phyloP scores from a whole-genome alignment of 1,139 yeast genomes.

The Pneumocystis canis region DNA sequence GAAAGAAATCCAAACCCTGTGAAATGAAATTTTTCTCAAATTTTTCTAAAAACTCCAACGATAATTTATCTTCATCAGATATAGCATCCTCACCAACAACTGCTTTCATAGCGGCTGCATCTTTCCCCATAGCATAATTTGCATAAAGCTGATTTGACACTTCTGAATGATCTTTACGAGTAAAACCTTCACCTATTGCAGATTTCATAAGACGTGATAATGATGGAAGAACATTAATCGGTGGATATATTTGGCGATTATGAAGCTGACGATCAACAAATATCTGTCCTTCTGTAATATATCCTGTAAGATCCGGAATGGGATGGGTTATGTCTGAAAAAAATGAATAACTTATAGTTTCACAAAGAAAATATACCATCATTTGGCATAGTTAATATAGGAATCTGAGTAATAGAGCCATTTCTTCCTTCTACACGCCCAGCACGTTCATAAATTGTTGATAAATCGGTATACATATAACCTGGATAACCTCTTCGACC shows the following conservation, averaged over 20 bases:
- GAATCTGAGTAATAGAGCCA: slow-evolving; percentile 97
- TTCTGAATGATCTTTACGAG: slow-evolving; percentile 98
- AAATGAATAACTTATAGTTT: not conserved
- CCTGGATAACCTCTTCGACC: slow-evolving; percentile 99
- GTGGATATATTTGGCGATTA: slow-evolving; percentile 96
- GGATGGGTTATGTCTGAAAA: slow-evolving; percentile 83
- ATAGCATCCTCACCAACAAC: slow-evolving; percentile 99
- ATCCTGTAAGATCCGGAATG: slow-evolving; percentile 98
- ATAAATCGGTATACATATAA: slow-evolving; percentile 98
- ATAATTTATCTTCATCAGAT: slow-evolving; percentile 90
- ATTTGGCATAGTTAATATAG: slow-evolving; percentile 98
- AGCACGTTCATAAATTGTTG: slow-evolving; percentile 97
- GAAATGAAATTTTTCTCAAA: slow-evolving; percentile 88
- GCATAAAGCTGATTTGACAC: slow-evolving; percentile 98
- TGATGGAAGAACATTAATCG: slow-evolving; percentile 93
- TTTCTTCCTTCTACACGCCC: slow-evolving; percentile 99
- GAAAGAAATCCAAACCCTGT: slow-evolving; percentile 59
- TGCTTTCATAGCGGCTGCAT: slow-evolving; percentile 99
- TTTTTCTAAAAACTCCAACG: slow-evolving; percentile 92
- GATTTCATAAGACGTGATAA: slow-evolving; percentile 96
- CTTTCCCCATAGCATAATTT: slow-evolving; percentile 97
- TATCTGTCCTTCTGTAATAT: slow-evolving; percentile 97
- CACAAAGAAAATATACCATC: slow-evolving; percentile 31
- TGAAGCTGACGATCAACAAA: slow-evolving; percentile 89
- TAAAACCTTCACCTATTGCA: slow-evolving; percentile 99